Conservation (phyloP, 495 filamentous ascomycete species). For the Filosporella fistucella region DNA sequence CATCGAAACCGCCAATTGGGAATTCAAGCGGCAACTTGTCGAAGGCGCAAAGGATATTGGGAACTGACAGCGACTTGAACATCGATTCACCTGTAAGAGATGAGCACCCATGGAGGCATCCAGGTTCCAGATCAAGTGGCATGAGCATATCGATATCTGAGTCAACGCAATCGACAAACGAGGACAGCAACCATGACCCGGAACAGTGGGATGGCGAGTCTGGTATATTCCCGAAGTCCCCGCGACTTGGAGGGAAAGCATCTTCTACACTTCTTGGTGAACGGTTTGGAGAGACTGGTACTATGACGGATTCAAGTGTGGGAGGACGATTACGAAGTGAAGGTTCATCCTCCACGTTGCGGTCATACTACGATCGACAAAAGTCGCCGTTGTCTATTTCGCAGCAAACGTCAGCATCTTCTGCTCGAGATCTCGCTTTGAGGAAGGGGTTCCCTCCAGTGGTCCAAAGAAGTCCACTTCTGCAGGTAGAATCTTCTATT, state of each 20-base stretch:
- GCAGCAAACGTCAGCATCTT: constrained; percentile 48
- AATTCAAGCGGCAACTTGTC: constrained; percentile 28
- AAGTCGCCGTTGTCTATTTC: constrained; percentile 47
- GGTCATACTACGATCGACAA: constrained; percentile 46
- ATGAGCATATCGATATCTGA: constrained; percentile 46
- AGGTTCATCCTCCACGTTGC: constrained; percentile 45
- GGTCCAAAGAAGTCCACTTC: constrained; percentile 34
- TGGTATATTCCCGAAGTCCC: constrained; percentile 34
- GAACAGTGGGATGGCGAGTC: constrained; percentile 42
- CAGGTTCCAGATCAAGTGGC: constrained; percentile 18
- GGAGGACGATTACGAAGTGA: constrained; percentile 29
- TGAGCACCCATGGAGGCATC: constrained; percentile 17
- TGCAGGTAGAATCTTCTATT: constrained; percentile 17
- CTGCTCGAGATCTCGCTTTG: constrained; percentile 34
- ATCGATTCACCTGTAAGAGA: constrained; percentile 18
- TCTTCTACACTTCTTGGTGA: constrained; percentile 20
- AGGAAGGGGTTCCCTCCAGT: constrained; percentile 43
- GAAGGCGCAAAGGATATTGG: constrained; percentile 39
- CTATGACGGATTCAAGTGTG: constrained; percentile 32
- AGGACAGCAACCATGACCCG: constrained; percentile 14
- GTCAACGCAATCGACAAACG: constrained; percentile 30
- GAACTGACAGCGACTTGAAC: constrained; percentile 25
- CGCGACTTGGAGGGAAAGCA: constrained; percentile 17
- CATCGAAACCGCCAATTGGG: constrained; percentile 17
- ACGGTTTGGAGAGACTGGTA: constrained; percentile 18